Conservation (phyloP, 2,329 filamentous ascomycete genomes). For the Neofusicoccum umdonicola region DNA sequence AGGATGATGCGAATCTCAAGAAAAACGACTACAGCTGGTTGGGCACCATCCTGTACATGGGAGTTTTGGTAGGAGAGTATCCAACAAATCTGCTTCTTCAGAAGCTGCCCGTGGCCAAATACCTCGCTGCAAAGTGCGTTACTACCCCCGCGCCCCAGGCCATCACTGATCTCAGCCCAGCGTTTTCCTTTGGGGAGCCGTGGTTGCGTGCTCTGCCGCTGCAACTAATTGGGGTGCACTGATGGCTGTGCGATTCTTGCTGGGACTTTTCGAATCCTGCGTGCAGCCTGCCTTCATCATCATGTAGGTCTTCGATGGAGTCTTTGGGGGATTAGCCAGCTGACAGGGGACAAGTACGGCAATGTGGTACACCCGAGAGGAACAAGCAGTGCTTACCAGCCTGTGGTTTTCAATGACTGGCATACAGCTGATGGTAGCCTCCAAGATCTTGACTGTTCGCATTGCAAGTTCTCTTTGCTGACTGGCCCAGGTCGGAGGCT, state of each 20-base stretch:
- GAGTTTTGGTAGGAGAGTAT: constrained; percentile 54
- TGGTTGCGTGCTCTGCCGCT: constrained; percentile 5
- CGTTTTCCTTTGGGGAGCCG: constrained; percentile 49
- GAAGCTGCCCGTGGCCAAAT: constrained; percentile 60
- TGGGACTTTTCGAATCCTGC: constrained; percentile 64
- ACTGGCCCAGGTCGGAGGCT: constrained; percentile 27
- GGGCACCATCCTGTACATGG: constrained; percentile 53
- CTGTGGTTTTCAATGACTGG: constrained; percentile 3
- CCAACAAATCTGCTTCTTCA: constrained; percentile 55
- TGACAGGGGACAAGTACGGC: constrained; percentile 20
- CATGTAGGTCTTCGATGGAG: constrained; percentile 38
- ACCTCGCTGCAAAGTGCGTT: constrained; percentile 48
- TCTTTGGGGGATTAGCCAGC: constrained; percentile 3
- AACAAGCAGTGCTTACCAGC: constrained; percentile 21
- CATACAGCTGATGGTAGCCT: background rate
- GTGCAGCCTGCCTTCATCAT: constrained; percentile 38
- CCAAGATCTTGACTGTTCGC: constrained; percentile 26
- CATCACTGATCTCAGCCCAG: background rate
- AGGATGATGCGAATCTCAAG: constrained; percentile 56
- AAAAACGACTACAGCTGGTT: constrained; percentile 57
- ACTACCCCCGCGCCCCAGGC: too few species aligned
- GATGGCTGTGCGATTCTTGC: constrained; percentile 59
- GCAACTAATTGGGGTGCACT: constrained; percentile 23
- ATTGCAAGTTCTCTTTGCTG: constrained; percentile 18
- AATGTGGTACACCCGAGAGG: constrained; percentile 28